Evolutionary conservation across 176 grass and related monocot species (phyloP), one percentile per base, ranked within the genome.

Genomic region (Luzula sylvatica): DNA sequence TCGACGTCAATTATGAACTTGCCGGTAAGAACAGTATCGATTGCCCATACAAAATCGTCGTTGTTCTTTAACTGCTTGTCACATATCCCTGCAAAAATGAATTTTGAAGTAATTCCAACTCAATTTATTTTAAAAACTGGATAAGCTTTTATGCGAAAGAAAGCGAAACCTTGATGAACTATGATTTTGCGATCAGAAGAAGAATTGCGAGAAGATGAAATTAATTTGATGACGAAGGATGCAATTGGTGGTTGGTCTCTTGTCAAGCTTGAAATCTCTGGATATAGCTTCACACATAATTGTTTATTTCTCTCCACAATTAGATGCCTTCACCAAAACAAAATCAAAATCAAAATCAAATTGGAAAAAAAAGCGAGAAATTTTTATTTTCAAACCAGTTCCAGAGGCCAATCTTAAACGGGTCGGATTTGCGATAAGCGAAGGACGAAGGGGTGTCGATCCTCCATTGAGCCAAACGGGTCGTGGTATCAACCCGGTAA

Each of bases 301-400:
- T 90, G 86, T 60, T 87, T 90, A 56, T 87, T 90, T 76, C 75
- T 98, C 75, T 98, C 92, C 65, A 98, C 85, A 47, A 72, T 82
- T 25, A 98, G 51, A 72, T 79, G 79, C 92, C 92, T 90, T 73
- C 69, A 64, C 1, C 2, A 64, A 50, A 35, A 64, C 11, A 64
- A 18, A 27, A 15, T n/a, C 16, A 25, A 20, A 9, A 29, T 5
- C 20, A 38, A 25, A 20, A 20, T 40, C 5, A 35, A 35, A 35
- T 9, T 22, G 12, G 7, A 61, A 71, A 61, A 54, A 32, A 7
- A 20, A 15, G 14, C 20, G 11, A 19, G 27, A 51, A 12, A 26
- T 26, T 8, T 11, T 12, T 30, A 25, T 28, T 3, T 15, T 62
- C 57, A 40, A 12, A 88, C 92, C 92, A 98, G 69, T 90, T 98